Base-by-base conservation (phyloP, 805 yeast genomes). In the Spathaspora gorwiae region DNA sequence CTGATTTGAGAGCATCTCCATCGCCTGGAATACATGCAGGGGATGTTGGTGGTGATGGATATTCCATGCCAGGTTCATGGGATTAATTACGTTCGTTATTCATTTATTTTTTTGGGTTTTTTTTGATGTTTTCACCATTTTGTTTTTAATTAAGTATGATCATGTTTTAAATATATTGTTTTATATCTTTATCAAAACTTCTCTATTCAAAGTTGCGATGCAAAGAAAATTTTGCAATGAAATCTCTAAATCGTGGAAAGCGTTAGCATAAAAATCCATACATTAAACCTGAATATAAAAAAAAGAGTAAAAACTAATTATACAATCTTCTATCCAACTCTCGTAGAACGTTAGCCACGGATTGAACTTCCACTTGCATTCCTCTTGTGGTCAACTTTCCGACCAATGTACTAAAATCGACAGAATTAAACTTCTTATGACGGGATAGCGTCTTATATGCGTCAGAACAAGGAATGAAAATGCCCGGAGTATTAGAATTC, bases 351-450 rank as follows among this genome's bases (percentile, higher is more conserved):
- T 85, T 84, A 29, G 94, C 95, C 31, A 90, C 94, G 54, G 89
- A 80, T 56, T 84, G 88, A n/a, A 87, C 95, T 57, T 90, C 97
- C 39, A 90, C 95, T 56, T 84, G 88, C 84, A 87, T 86, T 3
- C 95, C 96, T 50, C 85, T 72, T 1, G 95, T 86, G 29, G 84
- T 80, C 52, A 89, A 73, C 54, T 84, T 80, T 11, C 86, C 86
- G 5, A 88, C 90, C 49, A 88, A 69, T 2, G 82, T 78, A 44
- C 85, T 79, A 57, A 88, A 80, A 50, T 87, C 94, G 14, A 84
- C 87, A 7, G 79, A 71, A 47, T 79, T 76, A 65, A 88, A 88
- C 53, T 82, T 80, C 56, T 84, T 84, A 62, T 89, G 96, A 46
- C 95, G 72, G 30, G 90, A 81, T 42, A 90, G 74, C 2, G 96